Conservation (phyloP, 345 rosid species). For the Barbarea vulgaris region DNA sequence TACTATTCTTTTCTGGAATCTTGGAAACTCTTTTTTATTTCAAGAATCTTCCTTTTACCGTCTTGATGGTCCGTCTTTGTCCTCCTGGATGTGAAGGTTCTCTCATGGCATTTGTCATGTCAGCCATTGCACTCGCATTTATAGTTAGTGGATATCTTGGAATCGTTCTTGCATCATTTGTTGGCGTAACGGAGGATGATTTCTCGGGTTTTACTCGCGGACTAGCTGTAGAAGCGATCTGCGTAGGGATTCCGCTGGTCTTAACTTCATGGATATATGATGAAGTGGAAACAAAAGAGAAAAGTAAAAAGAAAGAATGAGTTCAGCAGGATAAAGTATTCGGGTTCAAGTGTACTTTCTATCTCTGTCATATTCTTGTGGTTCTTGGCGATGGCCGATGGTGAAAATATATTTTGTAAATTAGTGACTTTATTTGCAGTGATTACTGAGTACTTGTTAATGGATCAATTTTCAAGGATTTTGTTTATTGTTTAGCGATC, state of each 20-base stretch:
- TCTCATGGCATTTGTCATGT: slow-evolving; percentile 76
- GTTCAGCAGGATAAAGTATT: not conserved
- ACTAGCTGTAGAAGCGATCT: slow-evolving; percentile 63
- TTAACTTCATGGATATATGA: slow-evolving; percentile 66
- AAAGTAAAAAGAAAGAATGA: slow-evolving; percentile 42
- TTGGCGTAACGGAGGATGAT: slow-evolving; percentile 63
- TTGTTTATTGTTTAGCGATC: no score
- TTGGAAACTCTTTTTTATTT: slow-evolving; percentile 71
- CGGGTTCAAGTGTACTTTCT: not conserved
- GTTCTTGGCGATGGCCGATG: not conserved
- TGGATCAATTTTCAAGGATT: no score
- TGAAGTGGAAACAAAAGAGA: slow-evolving; percentile 41
- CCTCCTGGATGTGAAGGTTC: slow-evolving; percentile 95
- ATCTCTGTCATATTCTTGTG: not conserved
- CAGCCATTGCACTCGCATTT: slow-evolving; percentile 71
- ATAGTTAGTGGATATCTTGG: slow-evolving; percentile 82
- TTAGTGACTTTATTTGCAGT: no score
- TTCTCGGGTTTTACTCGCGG: slow-evolving; percentile 65
- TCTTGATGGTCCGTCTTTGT: slow-evolving; percentile 69
- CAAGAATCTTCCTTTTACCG: slow-evolving; percentile 78
- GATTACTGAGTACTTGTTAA: no score
- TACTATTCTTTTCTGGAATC: slow-evolving; percentile 64
- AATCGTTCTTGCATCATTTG: slow-evolving; percentile 65
- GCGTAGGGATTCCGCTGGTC: slow-evolving; percentile 59
- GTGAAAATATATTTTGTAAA: no score